phyloP scores from a whole-genome alignment of 2,329 filamentous ascomycete species.

The Hypoxylon sp. region DNA sequence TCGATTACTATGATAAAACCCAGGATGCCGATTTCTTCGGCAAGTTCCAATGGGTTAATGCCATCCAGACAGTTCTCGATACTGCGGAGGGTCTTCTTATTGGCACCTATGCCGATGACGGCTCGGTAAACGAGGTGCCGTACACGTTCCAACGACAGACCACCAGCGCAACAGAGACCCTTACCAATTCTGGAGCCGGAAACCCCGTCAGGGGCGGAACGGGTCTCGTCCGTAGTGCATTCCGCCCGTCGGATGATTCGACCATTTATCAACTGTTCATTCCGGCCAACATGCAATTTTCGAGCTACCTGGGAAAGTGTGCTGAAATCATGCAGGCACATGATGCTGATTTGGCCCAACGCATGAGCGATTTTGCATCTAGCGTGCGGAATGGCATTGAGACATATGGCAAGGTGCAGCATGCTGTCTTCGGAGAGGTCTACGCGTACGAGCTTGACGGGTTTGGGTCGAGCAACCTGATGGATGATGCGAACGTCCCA shows the following conservation, averaged over 20 bases:
- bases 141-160: slow-evolving; percentile 80
- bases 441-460: slow-evolving; percentile 77
- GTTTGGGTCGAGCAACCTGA: slow-evolving; percentile 68
- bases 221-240: slow-evolving; percentile 80
- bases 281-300: slow-evolving; percentile 80
- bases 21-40: slow-evolving; percentile 74
- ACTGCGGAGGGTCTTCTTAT: slow-evolving; percentile 60
- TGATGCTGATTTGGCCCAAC: slow-evolving; percentile 51
- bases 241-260: slow-evolving; percentile 83
- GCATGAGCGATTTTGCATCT: slow-evolving; percentile 65
- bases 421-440: slow-evolving; percentile 70
- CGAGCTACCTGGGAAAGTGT: slow-evolving; percentile 62
- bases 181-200: slow-evolving; percentile 74
- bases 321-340: slow-evolving; percentile 51
- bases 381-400: slow-evolving; percentile 74
- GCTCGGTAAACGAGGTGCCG: slow-evolving; percentile 64
- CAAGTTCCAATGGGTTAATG: slow-evolving; percentile 74
- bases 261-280: slow-evolving; percentile 83
- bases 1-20: slow-evolving; percentile 77
- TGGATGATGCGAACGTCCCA: slow-evolving; percentile 73
- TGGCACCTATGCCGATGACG: slow-evolving; percentile 72
- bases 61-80: slow-evolving; percentile 71
- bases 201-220: slow-evolving; percentile 76
- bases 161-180: slow-evolving; percentile 76
- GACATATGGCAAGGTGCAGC: slow-evolving; percentile 73